Percentiles rank a stretch among this genome's conserved stretches.
phyloP scores from a whole-genome alignment of 1,284 basidiomycete species.

The Irpex sp. region DNA sequence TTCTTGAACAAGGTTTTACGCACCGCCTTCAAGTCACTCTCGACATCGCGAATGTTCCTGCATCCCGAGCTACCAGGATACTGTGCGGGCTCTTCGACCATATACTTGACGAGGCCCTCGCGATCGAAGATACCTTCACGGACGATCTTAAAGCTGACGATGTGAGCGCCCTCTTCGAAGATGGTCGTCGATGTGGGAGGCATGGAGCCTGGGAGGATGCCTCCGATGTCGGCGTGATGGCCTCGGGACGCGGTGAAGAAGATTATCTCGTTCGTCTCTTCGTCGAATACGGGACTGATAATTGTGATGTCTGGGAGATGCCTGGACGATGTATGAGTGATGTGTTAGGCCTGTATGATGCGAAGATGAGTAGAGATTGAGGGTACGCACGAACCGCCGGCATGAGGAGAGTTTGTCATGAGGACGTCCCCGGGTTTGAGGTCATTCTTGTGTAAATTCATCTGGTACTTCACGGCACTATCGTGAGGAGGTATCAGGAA shows the following conservation, averaged over 20 bases:
- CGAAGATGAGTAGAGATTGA: background rate
- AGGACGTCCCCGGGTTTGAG: constrained; percentile 87
- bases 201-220: constrained; percentile 88
- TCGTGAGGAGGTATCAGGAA: background rate
- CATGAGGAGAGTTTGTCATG: constrained; percentile 87
- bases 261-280: constrained; percentile 66
- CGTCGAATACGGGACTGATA: constrained; percentile 85
- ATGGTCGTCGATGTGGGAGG: constrained; percentile 89
- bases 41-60: constrained; percentile 83
- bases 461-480: constrained; percentile 89
- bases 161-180: constrained; percentile 92
- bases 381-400: constrained; percentile 74
- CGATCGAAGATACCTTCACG: constrained; percentile 78
- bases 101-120: constrained; percentile 67
- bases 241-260: constrained; percentile 92
- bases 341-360: too few species aligned
- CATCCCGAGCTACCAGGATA: constrained; percentile 85
- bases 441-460: constrained; percentile 64
- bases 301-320: constrained; percentile 87
- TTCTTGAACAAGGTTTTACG: constrained; percentile 20
- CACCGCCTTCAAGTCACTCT: constrained; percentile 90
- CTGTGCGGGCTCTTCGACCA: constrained; percentile 84
- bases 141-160: constrained; percentile 93
- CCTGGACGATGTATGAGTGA: constrained; percentile 28
- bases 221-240: constrained; percentile 80